These are phyloP conservation scores for Sporothrix globosa DNA, from an alignment of 2,329 filamentous ascomycete genomes.

Conservation along the genomic window DNA sequence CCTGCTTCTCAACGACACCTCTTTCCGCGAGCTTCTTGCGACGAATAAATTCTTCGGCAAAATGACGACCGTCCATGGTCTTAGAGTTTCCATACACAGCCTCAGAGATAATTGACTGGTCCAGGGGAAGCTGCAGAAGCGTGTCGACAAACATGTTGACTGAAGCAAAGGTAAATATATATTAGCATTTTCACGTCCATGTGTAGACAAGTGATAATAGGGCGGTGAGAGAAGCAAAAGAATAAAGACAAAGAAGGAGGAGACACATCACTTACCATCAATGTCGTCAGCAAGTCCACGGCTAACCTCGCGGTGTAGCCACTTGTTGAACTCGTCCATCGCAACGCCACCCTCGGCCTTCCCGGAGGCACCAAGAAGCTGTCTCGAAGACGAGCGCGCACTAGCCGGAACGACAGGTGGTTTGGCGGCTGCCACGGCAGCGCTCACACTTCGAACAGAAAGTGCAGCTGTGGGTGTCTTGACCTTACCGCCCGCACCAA, in stretches of 20 bases:
- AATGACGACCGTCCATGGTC: slow-evolving; percentile 89
- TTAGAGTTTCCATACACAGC: slow-evolving; percentile 84
- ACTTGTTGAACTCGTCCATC: slow-evolving; percentile 91
- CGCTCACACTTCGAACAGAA: slow-evolving; percentile 53
- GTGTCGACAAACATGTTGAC: slow-evolving; percentile 80
- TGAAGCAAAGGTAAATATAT: background rate
- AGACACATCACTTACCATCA: slow-evolving; percentile 53
- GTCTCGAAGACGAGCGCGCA: slow-evolving; percentile 48
- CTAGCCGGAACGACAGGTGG: slow-evolving; percentile 46
- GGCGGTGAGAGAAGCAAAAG: too few species aligned
- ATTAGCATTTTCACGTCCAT: background rate
- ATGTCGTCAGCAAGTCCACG: slow-evolving; percentile 65
- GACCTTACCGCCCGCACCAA: slow-evolving; percentile 89
- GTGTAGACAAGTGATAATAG: too few species aligned
- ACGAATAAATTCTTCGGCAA: slow-evolving; percentile 90
- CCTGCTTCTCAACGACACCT: slow-evolving; percentile 75
- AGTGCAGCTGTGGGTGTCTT: slow-evolving; percentile 70
- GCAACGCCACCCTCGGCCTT: slow-evolving; percentile 56
- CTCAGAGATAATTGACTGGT: slow-evolving; percentile 82
- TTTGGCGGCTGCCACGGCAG: slow-evolving; percentile 48
- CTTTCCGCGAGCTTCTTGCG: slow-evolving; percentile 93
- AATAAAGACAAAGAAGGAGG: background rate
- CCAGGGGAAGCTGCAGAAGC: slow-evolving; percentile 74
- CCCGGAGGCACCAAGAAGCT: slow-evolving; percentile 50
- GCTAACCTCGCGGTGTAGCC: slow-evolving; percentile 78